Base-by-base conservation (phyloP, 208 protist species). In the Acanthamoeba healyi region DNA sequence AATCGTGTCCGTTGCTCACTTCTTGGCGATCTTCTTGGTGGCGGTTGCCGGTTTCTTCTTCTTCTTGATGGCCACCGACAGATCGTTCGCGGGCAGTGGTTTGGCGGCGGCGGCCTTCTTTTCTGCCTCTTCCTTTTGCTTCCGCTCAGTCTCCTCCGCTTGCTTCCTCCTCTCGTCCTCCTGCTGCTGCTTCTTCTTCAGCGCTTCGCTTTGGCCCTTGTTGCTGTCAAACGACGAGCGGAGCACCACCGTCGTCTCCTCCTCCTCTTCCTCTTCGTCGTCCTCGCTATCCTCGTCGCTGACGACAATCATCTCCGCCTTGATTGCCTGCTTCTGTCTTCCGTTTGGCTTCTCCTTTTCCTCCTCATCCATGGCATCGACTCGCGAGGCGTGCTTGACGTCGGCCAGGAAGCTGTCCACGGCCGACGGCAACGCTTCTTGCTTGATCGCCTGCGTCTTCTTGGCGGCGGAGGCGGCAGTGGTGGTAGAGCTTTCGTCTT, bases 61-160 rank as follows among this genome's bases (percentile, higher is more conserved):
- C 63, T 72, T 72, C 63, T 72, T 72, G 63, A 72, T 72, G 32
- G 63, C 63, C 63, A 72, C 63, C 32, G 63, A 72, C 32, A 72
- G 63, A 34, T 72, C 63, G 34, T 72, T 72, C n/a, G 63, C 63
- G 32, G 63, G 63, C 26, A 72, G 34, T 42, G 63, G 63, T 29
- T 72, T 72, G 32, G n/a, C 63, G 7, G 65, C 65, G 0, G n/a
- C 65, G n/a, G 65, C 65, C 32, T 74, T 34, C 36, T 15, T 74
- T 5, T 74, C 38, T 22, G 7, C 7, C 19, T 6, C 9, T 5
- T 34, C 65, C 12, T 22, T 14, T 61, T 14, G 54, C 54, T 61
- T 61, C 22, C 54, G n/a, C n/a, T n/a, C n/a, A n/a, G n/a, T n/a
- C n/a, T 40, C 36, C 0, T 74, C 65, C 65, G 15, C 36, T 14